A percentile compares a stretch with the other conserved stretches of the same genome.
Conservation (phyloP, 2,329 filamentous ascomycete species). For the Xylariaceae sp. region DNA sequence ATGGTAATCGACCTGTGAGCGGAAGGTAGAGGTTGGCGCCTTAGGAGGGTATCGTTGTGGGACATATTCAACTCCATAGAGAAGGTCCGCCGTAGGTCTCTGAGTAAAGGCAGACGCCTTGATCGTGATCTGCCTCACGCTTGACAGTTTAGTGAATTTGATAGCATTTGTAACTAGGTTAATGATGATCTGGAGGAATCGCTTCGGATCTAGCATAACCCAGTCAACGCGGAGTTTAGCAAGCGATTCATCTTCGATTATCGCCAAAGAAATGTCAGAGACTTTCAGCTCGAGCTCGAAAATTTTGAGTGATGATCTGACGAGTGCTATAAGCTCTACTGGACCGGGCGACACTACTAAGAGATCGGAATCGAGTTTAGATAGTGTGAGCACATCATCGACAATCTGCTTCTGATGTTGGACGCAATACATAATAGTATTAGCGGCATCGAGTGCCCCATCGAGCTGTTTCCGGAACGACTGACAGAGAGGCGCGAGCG, state of each 20-base stretch:
- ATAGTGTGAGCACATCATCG: slow-evolving; percentile 76
- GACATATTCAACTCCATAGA: slow-evolving; percentile 64
- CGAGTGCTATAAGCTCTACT: slow-evolving; percentile 69
- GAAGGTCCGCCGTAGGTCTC: slow-evolving; percentile 47
- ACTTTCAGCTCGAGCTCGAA: slow-evolving; percentile 77
- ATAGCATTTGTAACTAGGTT: slow-evolving; percentile 82
- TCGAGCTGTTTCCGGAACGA: slow-evolving; percentile 52
- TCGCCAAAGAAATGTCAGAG: slow-evolving; percentile 69
- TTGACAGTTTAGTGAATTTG: slow-evolving; percentile 75
- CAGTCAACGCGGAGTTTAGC: slow-evolving; percentile 64
- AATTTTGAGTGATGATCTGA: slow-evolving; percentile 74
- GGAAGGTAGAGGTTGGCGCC: slow-evolving; percentile 9
- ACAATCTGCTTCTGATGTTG: slow-evolving; percentile 82
- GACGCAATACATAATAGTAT: slow-evolving; percentile 78
- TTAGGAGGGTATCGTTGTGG: slow-evolving; percentile 54
- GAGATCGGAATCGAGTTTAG: slow-evolving; percentile 77
- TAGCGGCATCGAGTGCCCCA: slow-evolving; percentile 72
- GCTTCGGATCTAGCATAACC: slow-evolving; percentile 73
- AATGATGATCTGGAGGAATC: slow-evolving; percentile 79
- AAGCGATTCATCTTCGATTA: slow-evolving; percentile 68
- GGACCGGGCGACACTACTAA: slow-evolving; percentile 74
- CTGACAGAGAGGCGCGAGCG: not conserved
- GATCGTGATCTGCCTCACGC: slow-evolving; percentile 60
- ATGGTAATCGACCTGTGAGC: not conserved
- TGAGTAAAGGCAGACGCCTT: slow-evolving; percentile 51